These are phyloP conservation scores for Citrus mangshanensis DNA, from an alignment of 345 rosid species.

Conservation along the genomic window DNA sequence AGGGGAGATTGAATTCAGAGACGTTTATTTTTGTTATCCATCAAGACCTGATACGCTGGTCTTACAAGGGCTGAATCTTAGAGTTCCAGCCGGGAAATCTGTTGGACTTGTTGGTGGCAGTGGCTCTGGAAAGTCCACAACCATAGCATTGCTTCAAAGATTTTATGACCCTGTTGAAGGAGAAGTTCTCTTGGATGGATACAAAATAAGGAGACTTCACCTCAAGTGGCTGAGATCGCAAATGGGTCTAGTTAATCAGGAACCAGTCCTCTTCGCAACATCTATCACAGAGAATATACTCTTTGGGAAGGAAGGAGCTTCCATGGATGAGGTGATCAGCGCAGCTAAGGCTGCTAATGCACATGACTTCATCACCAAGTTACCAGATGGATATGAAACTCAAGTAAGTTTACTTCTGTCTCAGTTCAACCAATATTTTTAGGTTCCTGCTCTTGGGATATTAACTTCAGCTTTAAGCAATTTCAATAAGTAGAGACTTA, in stretches of 20 bases:
- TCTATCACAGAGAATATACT: constrained; percentile 58
- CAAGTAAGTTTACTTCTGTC: constrained; percentile 38
- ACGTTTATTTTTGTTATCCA: constrained; percentile 47
- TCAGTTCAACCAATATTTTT: background rate
- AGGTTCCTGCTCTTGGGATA: background rate
- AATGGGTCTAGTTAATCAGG: constrained; percentile 67
- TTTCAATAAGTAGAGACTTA: background rate
- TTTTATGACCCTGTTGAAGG: constrained; percentile 60
- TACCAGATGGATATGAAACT: constrained; percentile 66
- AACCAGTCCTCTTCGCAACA: constrained; percentile 62
- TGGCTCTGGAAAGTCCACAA: constrained; percentile 71
- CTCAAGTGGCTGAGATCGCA: constrained; percentile 66
- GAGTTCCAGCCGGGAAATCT: constrained; percentile 55
- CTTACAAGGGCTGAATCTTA: constrained; percentile 51
- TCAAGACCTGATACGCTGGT: constrained; percentile 61
- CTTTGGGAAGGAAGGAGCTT: constrained; percentile 65
- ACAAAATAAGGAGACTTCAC: constrained; percentile 54
- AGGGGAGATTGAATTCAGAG: constrained; percentile 58
- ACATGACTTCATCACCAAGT: constrained; percentile 61
- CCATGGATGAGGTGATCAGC: constrained; percentile 45
- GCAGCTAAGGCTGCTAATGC: constrained; percentile 65
- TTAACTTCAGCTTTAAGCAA: background rate
- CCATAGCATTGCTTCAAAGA: constrained; percentile 57
- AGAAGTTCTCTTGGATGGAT: constrained; percentile 54
- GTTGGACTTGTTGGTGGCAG: constrained; percentile 72